These are phyloP conservation scores for Aspergillus hancockii DNA, from an alignment of 495 filamentous ascomycete species.

Conservation along the genomic window DNA sequence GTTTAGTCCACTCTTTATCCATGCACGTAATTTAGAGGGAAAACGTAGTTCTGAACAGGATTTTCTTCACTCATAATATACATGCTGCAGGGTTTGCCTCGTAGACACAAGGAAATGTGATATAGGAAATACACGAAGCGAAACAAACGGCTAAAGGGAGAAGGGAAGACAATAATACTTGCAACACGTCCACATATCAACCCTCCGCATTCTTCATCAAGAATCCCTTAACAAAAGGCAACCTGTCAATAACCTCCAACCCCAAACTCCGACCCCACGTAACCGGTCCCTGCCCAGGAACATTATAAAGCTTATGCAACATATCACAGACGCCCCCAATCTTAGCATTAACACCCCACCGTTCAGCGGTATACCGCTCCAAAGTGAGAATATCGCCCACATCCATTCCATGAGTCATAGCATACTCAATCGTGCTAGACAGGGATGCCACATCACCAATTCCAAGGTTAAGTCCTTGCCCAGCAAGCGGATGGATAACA, in stretches of 20 bases:
- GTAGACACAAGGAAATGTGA: slow-evolving; percentile 19
- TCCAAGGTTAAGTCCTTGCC: slow-evolving; percentile 93
- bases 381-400: slow-evolving; percentile 73
- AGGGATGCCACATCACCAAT: slow-evolving; percentile 83
- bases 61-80: background rate
- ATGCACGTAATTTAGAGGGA: no score
- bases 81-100: slow-evolving; percentile 44
- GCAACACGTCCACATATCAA: background rate
- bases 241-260: slow-evolving; percentile 71
- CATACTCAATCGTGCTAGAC: slow-evolving; percentile 69
- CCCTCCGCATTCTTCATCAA: slow-evolving; percentile 91
- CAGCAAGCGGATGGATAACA: slow-evolving; percentile 90
- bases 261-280: slow-evolving; percentile 77
- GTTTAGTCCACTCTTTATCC: background rate
- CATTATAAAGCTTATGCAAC: slow-evolving; percentile 87
- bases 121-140: slow-evolving; percentile 3
- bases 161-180: background rate
- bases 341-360: slow-evolving; percentile 80
- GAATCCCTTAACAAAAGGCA: slow-evolving; percentile 77
- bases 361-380: slow-evolving; percentile 74
- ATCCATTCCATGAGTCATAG: slow-evolving; percentile 81
- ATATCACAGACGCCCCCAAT: slow-evolving; percentile 90
- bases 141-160: background rate
- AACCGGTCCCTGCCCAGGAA: slow-evolving; percentile 67
- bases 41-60: background rate